Base-by-base conservation (phyloP, 2,329 filamentous ascomycete species). In the Stagonosporopsis cucurbitacearum region DNA sequence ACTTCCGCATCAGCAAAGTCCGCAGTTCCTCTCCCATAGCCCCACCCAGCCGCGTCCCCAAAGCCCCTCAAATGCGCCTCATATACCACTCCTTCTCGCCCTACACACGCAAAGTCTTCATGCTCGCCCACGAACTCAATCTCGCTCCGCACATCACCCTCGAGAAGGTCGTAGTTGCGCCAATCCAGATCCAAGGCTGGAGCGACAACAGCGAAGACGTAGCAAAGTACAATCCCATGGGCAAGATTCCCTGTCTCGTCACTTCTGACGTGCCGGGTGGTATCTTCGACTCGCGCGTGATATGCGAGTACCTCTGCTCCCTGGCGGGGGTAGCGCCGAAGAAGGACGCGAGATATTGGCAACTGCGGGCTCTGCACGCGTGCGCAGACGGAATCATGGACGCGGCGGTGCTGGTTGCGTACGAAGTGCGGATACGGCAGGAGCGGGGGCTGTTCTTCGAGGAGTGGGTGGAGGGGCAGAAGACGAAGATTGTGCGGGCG, bases 371-470 rank as follows among this genome's bases (percentile, higher is more conserved):
- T 0, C 54, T 72, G 9, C 61, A 69, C 36, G 67, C 68, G 1
- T 63, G 60, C 23, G 70, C 67, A 19, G 67, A 72, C 33, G 69
- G 67, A 0, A 69, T 72, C 28, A 65, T 70, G 62, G 69, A 73
- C 43, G 70, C 69, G 13, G 60, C 53, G 2, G 62, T 72, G 3
- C 60, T 72, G 6, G 62, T 71, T 13, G 63, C 57, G 5, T 72
- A 66, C 35, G 69, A 73, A 44, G 43, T 65, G 6, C 62, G 59
- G 12, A 69, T 73, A 30, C 62, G 69, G 1, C 65, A 67, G 28
- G 59, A 62, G 28, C 58, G 58, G 4, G 60, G 62, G 0, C 17
- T 73, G 5, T 55, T 56, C 13, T 68, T 71, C 17, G 54, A 63
- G 9, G 66, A 67, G 28, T 73, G 70, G 69, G 56, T 71, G 4